Conservation (phyloP, 2,329 filamentous ascomycete genomes). For the Cladosporium colombiae region DNA sequence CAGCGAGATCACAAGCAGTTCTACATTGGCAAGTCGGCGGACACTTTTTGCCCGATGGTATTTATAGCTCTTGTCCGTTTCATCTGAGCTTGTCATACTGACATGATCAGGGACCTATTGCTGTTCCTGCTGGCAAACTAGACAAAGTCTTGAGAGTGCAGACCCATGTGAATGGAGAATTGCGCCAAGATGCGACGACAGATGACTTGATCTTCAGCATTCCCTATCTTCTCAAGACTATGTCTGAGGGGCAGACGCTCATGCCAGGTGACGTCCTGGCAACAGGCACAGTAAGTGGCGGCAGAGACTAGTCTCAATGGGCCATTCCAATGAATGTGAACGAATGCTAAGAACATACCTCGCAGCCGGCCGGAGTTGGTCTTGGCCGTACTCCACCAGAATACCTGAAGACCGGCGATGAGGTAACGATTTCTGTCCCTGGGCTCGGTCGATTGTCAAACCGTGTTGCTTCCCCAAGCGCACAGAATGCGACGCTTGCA, state of each 20-base stretch:
- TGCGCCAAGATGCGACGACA: slow-evolving; percentile 51
- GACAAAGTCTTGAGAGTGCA: slow-evolving; percentile 39
- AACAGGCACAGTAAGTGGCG: slow-evolving; percentile 44
- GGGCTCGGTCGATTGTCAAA: slow-evolving; percentile 47
- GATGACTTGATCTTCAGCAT: slow-evolving; percentile 55
- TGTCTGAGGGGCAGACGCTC: slow-evolving; percentile 54
- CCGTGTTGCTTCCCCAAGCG: slow-evolving; percentile 37
- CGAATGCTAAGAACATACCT: background rate
- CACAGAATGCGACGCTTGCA: slow-evolving; percentile 32
- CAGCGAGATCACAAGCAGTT: slow-evolving; percentile 63
- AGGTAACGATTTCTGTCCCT: slow-evolving; percentile 46
- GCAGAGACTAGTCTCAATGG: slow-evolving; percentile 25
- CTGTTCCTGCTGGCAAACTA: slow-evolving; percentile 17
- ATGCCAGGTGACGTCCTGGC: slow-evolving; percentile 54
- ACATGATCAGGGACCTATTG: slow-evolving; percentile 9
- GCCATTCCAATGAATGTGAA: background rate
- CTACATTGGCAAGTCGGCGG: slow-evolving; percentile 58
- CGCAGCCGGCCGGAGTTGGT: slow-evolving; percentile 48
- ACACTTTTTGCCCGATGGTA: slow-evolving; percentile 59
- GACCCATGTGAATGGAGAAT: slow-evolving; percentile 54
- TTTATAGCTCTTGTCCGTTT: background rate
- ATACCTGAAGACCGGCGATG: slow-evolving; percentile 46
- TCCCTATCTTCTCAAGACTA: slow-evolving; percentile 49
- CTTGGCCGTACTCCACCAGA: slow-evolving; percentile 49
- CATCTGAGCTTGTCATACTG: background rate